These are phyloP conservation scores for Fusarium mangiferae DNA, from an alignment of 2,329 filamentous ascomycete genomes.

Conservation along the genomic window DNA sequence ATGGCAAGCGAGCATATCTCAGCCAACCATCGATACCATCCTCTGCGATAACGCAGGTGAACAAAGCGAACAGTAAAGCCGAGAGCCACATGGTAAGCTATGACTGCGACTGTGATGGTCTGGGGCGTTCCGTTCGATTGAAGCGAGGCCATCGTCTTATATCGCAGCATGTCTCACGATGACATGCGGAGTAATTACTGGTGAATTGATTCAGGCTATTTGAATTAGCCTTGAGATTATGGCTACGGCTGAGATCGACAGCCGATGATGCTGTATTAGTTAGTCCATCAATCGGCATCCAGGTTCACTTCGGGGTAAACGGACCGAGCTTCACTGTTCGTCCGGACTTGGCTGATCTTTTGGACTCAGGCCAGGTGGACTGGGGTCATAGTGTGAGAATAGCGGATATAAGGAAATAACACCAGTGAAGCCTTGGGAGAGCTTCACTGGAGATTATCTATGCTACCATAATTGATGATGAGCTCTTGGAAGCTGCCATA, in stretches of 20 bases:
- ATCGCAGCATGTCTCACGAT: slow-evolving; percentile 2
- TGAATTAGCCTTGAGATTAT: slow-evolving; percentile 12
- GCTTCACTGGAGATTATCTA: background rate
- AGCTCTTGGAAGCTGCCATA: background rate
- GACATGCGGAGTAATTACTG: slow-evolving; percentile 7
- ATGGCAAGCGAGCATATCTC: slow-evolving; percentile 66
- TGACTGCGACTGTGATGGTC: background rate
- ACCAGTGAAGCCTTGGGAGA: background rate
- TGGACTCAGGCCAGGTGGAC: background rate
- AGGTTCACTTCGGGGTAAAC: slow-evolving; percentile 14
- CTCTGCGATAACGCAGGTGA: slow-evolving; percentile 61
- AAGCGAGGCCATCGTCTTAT: background rate
- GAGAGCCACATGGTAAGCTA: slow-evolving; percentile 16
- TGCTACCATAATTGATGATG: background rate
- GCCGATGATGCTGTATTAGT: background rate
- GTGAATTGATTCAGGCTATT: slow-evolving; percentile 26
- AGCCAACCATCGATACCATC: slow-evolving; percentile 72
- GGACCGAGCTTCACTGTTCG: slow-evolving; percentile 4
- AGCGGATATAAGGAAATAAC: background rate
- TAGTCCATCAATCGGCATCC: slow-evolving; percentile 24
- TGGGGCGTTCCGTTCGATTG: background rate
- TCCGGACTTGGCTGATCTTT: background rate
- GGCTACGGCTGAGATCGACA: slow-evolving; percentile 15
- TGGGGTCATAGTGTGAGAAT: background rate
- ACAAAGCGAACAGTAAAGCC: slow-evolving; percentile 31